phyloP scores from a whole-genome alignment of 2,329 filamentous ascomycete genomes.

The Cryphonectria parasitica region DNA sequence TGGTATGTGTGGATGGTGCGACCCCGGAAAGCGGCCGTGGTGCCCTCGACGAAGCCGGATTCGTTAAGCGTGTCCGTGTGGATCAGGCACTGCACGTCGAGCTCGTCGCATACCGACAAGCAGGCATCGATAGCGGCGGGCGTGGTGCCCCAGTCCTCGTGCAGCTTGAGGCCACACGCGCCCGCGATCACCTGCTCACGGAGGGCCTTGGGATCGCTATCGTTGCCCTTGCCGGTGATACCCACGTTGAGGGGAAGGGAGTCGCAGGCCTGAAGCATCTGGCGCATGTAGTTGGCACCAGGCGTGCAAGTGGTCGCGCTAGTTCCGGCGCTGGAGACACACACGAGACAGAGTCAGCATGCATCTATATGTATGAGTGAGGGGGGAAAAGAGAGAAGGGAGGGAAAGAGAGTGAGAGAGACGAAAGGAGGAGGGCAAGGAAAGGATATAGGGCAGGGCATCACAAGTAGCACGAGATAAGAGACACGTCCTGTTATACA shows the following conservation, averaged over 20 bases:
- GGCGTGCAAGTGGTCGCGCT: constrained; percentile 95
- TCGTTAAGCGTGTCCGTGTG: constrained; percentile 97
- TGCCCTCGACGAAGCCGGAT: constrained; percentile 94
- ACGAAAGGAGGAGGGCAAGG: not conserved
- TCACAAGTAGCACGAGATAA: not conserved
- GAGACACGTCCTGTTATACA: constrained; percentile 31
- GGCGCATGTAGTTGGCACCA: constrained; percentile 76
- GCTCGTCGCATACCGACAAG: constrained; percentile 82
- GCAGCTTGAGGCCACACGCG: constrained; percentile 87
- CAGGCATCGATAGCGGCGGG: constrained; percentile 91
- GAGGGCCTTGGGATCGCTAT: constrained; percentile 70
- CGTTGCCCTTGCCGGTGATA: constrained; percentile 93
- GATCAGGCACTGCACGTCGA: constrained; percentile 91
- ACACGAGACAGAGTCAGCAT: not conserved
- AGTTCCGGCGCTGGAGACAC: constrained; percentile 69
- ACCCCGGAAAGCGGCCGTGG: constrained; percentile 80
- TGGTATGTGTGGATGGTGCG: constrained; percentile 96
- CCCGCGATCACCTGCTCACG: constrained; percentile 82
- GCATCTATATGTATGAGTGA: not conserved
- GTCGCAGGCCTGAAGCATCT: constrained; percentile 91
- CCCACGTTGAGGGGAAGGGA: constrained; percentile 82
- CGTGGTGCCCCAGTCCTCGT: constrained; percentile 95
- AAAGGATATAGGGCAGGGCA: too few species aligned
- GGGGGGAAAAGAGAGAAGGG: not conserved
- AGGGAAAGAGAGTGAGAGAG: not conserved